Conservation (phyloP, 1,284 basidiomycete genomes). For the Irpex rosettiformis region DNA sequence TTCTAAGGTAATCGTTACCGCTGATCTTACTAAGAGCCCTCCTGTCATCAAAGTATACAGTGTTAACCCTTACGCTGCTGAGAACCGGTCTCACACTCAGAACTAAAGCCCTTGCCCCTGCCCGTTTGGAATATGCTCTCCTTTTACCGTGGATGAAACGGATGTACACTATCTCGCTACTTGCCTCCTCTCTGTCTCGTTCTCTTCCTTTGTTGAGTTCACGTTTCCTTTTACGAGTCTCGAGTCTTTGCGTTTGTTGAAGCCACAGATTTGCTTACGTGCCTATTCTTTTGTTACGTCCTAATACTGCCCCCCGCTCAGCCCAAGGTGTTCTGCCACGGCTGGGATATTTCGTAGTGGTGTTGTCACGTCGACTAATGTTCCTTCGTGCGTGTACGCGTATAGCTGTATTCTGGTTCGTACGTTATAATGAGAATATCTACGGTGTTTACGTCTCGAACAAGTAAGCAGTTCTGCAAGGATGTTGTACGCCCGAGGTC, state of each 20-base stretch:
- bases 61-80: constrained; percentile 76
- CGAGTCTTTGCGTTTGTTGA: neutral
- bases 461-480: no score
- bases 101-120: neutral
- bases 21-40: constrained; percentile 90
- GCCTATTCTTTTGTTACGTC: neutral
- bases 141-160: constrained; percentile 1
- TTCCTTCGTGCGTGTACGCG: neutral
- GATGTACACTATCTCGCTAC: constrained; percentile 6
- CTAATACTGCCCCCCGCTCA: neutral
- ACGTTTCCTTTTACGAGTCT: neutral
- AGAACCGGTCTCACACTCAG: constrained; percentile 26
- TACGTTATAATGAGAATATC: neutral
- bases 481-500: no score
- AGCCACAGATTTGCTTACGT: constrained; percentile 1
- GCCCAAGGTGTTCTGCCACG: neutral
- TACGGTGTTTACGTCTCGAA: neutral
- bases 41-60: constrained; percentile 93
- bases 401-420: neutral
- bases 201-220: neutral
- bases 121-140: constrained; percentile 2
- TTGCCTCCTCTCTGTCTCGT: neutral
- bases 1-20: constrained; percentile 82
- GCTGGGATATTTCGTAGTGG: neutral
- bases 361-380: neutral